Percentiles rank a stretch among this genome's conserved stretches.
phyloP scores from a whole-genome alignment of 1,284 basidiomycete genomes.

The Trametes versicolor region DNA sequence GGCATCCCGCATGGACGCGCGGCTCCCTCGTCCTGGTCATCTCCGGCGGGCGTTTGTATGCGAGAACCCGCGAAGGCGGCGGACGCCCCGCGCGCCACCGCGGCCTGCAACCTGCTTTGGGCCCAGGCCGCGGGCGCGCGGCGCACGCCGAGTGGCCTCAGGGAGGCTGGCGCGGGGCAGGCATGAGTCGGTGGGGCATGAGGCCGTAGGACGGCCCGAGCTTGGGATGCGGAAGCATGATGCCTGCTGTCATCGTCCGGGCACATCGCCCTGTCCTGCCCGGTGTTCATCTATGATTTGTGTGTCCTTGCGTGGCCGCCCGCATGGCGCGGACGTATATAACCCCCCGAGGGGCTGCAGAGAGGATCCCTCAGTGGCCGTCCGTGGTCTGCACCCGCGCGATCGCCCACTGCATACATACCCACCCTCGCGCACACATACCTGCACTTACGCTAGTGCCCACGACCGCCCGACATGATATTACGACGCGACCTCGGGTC shows the following conservation, averaged over 20 bases:
- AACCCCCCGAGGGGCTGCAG: not conserved
- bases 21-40: slow-evolving; percentile 16
- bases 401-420: not conserved
- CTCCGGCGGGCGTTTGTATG: slow-evolving; percentile 20
- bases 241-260: slow-evolving; percentile 10
- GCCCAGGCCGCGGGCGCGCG: slow-evolving; percentile 1
- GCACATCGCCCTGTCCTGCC: slow-evolving; percentile 7
- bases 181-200: slow-evolving; percentile 4
- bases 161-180: not conserved
- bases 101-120: not conserved
- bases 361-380: not conserved
- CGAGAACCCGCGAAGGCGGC: slow-evolving; percentile 19
- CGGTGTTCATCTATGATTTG: not conserved
- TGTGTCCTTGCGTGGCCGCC: not conserved
- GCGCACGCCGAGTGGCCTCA: not conserved
- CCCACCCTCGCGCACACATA: not conserved
- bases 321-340: slow-evolving; percentile 5
- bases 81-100: slow-evolving; percentile 1
- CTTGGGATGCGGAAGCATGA: not conserved
- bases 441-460: not conserved
- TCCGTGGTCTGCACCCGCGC: slow-evolving; percentile 6
- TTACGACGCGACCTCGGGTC: slow-evolving; percentile 9
- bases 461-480: slow-evolving; percentile 1
- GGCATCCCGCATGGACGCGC: slow-evolving; percentile 17
- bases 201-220: slow-evolving; percentile 13